These are phyloP conservation scores for Secale cereale DNA, from an alignment of 176 grass and related monocot genomes.

Conservation along the genomic window DNA sequence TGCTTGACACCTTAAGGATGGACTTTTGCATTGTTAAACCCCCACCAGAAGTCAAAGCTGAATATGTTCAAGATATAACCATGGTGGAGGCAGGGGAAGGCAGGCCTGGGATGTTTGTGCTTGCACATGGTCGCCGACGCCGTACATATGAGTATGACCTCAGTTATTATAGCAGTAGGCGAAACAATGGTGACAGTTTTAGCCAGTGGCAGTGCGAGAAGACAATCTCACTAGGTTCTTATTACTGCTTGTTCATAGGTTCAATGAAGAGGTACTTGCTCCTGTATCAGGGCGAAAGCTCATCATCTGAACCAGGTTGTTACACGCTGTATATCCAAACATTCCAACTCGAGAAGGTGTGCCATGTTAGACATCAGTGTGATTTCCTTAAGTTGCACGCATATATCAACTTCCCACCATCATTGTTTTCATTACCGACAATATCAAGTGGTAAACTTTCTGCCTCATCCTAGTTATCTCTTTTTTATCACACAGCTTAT, in stretches of 20 bases:
- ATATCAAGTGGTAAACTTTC: background rate
- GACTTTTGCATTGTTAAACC: too few species aligned
- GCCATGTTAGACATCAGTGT: background rate
- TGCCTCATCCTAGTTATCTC: background rate
- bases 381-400: background rate
- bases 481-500: background rate
- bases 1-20: background rate
- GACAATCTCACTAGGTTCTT: background rate
- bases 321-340: background rate
- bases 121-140: accelerated
- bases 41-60: too few species aligned
- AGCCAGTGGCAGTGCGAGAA: background rate
- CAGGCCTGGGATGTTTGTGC: background rate
- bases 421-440: background rate
- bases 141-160: background rate
- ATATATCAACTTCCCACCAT: background rate
- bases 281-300: accelerated
- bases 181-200: background rate
- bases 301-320: background rate
- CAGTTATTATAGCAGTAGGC: background rate
- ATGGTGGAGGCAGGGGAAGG: background rate
- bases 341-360: background rate
- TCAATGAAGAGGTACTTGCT: background rate
- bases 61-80: background rate
- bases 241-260: accelerated